Percentiles rank a stretch among this genome's conserved stretches.
Evolutionary conservation across 352 stramenopile species (phyloP).

Genomic region (Salisapilia sapeloensis): DNA sequence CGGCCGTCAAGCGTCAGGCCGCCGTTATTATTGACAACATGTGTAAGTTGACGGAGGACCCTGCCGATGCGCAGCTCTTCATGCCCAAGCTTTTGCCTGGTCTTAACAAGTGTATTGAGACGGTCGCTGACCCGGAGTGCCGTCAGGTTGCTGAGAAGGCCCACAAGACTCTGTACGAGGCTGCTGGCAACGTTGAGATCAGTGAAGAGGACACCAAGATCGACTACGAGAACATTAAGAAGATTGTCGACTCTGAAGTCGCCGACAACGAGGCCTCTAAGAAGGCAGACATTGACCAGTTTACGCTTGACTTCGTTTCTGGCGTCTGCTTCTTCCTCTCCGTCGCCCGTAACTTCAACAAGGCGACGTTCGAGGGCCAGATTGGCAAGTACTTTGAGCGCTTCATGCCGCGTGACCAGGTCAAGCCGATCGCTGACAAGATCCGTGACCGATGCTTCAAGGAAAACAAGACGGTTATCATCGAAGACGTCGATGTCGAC

Average conservation of each 20-base stretch:
- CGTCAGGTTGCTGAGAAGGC: slow-evolving; percentile 90
- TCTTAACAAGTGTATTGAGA: slow-evolving; percentile 92
- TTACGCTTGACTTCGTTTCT: slow-evolving; percentile 80
- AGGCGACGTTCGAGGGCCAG: slow-evolving; percentile 88
- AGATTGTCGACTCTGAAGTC: slow-evolving; percentile 69
- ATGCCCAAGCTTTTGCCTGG: slow-evolving; percentile 94
- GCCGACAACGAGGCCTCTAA: slow-evolving; percentile 49
- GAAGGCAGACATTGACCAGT: slow-evolving; percentile 82
- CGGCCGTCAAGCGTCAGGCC: slow-evolving; percentile 92
- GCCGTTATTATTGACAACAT: slow-evolving; percentile 99
- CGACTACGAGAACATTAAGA: slow-evolving; percentile 70
- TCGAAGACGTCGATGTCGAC: slow-evolving; percentile 94
- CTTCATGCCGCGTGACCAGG: slow-evolving; percentile 43
- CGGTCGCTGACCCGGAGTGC: slow-evolving; percentile 93
- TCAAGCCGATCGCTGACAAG: slow-evolving; percentile 43
- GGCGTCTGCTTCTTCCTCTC: slow-evolving; percentile 75
- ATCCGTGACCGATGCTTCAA: slow-evolving; percentile 80
- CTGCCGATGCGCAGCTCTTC: slow-evolving; percentile 93
- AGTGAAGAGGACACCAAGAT: slow-evolving; percentile 85
- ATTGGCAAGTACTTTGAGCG: slow-evolving; percentile 79
- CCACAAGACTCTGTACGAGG: slow-evolving; percentile 88
- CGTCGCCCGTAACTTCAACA: slow-evolving; percentile 88
- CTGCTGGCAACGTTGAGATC: slow-evolving; percentile 85
- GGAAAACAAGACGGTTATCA: slow-evolving; percentile 83
- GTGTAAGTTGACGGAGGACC: slow-evolving; percentile 97